phyloP scores from a whole-genome alignment of 2,329 filamentous ascomycete species.

The Mollisiaceae sp. region DNA sequence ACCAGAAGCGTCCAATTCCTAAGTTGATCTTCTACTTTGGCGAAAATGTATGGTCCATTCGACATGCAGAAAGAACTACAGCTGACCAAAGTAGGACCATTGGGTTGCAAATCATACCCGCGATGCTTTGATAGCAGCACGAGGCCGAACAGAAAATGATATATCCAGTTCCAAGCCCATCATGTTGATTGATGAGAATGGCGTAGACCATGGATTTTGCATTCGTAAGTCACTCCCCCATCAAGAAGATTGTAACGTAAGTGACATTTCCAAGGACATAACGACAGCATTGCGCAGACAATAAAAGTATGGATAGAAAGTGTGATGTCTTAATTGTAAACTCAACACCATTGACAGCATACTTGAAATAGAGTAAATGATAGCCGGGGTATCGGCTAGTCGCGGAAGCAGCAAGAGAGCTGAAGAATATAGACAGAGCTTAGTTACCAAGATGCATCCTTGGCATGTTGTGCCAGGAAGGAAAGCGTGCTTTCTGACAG shows the following conservation, averaged over 20 bases:
- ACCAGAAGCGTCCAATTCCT: slow-evolving; percentile 40
- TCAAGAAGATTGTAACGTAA: background rate
- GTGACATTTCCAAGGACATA: slow-evolving; percentile 46
- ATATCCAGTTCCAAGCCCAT: slow-evolving; percentile 47
- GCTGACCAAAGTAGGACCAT: slow-evolving; percentile 50
- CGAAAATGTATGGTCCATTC: slow-evolving; percentile 43
- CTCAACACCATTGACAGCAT: background rate
- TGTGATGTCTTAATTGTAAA: slow-evolving; percentile 26
- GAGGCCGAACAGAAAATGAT: slow-evolving; percentile 40
- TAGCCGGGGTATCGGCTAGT: background rate
- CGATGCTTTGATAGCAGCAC: slow-evolving; percentile 58
- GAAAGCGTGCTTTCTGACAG: no score
- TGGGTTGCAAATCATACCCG: slow-evolving; percentile 64
- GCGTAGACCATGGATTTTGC: slow-evolving; percentile 66
- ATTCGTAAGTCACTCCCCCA: slow-evolving; percentile 49
- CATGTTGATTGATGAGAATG: slow-evolving; percentile 59
- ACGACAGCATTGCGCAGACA: slow-evolving; percentile 55
- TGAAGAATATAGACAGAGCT: no score
- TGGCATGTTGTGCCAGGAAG: no score
- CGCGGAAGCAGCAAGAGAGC: no score
- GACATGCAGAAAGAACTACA: background rate
- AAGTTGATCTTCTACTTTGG: slow-evolving; percentile 67
- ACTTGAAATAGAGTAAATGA: background rate
- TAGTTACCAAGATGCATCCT: no score
- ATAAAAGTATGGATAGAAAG: slow-evolving; percentile 46